Evolutionary conservation across 225 moss, liverwort and hornwort genomes (phyloP), one percentile per base, ranked within the genome.

Genomic region (Polytrichum formosum): DNA sequence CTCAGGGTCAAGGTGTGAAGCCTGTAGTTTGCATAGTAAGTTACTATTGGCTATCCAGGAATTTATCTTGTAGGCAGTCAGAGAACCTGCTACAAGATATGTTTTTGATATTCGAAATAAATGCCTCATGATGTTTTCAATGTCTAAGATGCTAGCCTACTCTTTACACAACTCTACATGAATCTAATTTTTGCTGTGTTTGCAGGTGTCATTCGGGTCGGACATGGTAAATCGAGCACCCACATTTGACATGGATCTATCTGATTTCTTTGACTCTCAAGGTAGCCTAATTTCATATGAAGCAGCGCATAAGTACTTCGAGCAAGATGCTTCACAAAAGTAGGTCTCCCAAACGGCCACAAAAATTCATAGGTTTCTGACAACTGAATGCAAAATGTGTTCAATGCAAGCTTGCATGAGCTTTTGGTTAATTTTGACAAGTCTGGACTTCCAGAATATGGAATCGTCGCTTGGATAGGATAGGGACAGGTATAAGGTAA

Each of bases 231-330:
- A 94, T 67, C 86, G 94, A 61, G 91, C 90, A 63, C 84, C 94
- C 55, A 84, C 83, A 22, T 94, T 94, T 75, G 94, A 94, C 80
- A 94, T 94, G 94, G 94, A 94, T 68, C 66, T 90, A 53, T 83
- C 86, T 30, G 94, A 94, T 76, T 94, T 94, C 61, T 78, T 80
- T 30, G 85, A 91, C 69, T 80, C 88, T 59, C 56, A 75, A 20
- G 84, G 86, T 55, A 74, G 83, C 9, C 91, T 90, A 28, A 85
- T 94, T 53, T 80, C 80, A 37, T 94, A 94, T 68, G 82, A 85
- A 68, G 80, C 74, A 63, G 91, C 88, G 9, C 84, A 75, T 26
- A 67, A 80, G 58, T 94, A 91, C 72, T 94, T 94, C 65, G 78
- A 90, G 56, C 90, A 91, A 79, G 94, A 94, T 61, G 79, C 94